A percentile compares a stretch with the other conserved stretches of the same genome.
Evolutionary conservation across 2,329 filamentous ascomycete species (phyloP).

Genomic region (Claviceps pazoutovae): DNA sequence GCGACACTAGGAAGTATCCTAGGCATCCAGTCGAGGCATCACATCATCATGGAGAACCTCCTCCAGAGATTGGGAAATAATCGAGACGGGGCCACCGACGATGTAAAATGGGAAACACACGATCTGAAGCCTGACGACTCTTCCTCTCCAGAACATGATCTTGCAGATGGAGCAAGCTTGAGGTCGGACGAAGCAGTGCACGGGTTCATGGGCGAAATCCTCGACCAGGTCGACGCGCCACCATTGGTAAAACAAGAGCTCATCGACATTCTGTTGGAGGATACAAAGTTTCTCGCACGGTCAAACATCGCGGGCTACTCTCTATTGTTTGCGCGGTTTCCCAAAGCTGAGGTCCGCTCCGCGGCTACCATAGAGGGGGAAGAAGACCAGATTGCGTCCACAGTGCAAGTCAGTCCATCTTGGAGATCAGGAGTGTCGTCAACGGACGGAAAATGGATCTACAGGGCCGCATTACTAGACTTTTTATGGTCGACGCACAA

Average conservation of each 20-base stretch:
- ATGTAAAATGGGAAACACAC: conserved; percentile 49
- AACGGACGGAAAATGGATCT: conserved; percentile 50
- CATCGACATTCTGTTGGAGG: conserved; percentile 38
- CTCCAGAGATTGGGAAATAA: conserved; percentile 41
- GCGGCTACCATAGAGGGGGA: conserved; percentile 2
- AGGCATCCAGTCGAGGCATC: conserved; percentile 50
- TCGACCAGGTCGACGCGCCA: conserved; percentile 48
- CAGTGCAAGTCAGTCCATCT: conserved; percentile 2
- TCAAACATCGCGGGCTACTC: conserved; percentile 63
- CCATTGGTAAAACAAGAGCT: conserved; percentile 41
- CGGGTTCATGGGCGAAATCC: conserved; percentile 52
- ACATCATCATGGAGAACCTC: conserved; percentile 69
- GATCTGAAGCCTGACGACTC: conserved; percentile 63
- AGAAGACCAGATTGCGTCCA: conserved; percentile 1
- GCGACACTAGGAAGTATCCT: conserved; percentile 45
- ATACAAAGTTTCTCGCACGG: conserved; percentile 48
- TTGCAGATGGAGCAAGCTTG: conserved; percentile 44
- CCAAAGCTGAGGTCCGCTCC: conserved; percentile 6
- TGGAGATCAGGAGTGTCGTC: conserved; percentile 52
- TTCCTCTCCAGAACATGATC: conserved; percentile 62
- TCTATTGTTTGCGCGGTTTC: conserved; percentile 49
- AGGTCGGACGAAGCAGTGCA: conserved; percentile 51
- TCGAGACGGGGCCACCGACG: conserved; percentile 21
- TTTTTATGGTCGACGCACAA: conserved; percentile 72
- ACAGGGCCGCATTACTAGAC: conserved; percentile 54